These are phyloP conservation scores for Angomonas deanei DNA, from an alignment of 208 protist species.

Conservation along the genomic window DNA sequence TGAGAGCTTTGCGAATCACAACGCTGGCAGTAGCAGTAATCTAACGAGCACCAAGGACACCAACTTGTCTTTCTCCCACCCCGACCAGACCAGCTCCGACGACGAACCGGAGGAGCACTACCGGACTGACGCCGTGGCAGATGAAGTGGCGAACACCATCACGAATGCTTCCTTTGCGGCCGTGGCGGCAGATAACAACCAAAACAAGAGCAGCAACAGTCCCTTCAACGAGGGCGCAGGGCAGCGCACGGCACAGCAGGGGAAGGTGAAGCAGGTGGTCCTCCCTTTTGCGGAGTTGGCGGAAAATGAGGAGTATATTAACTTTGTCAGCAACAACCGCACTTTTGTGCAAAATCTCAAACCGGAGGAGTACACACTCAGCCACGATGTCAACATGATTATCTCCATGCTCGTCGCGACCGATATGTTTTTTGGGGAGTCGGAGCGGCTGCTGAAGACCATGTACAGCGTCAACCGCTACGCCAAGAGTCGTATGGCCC, in stretches of 20 bases:
- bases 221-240: not conserved
- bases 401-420: constrained; percentile 53
- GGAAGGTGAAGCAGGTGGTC: not conserved
- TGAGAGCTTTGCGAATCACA: not conserved
- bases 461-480: constrained; percentile 50
- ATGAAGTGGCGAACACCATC: not conserved
- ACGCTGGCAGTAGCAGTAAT: no score
- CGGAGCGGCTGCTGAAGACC: constrained; percentile 39
- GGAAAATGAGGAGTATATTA: not conserved
- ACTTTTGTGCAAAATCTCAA: not conserved
- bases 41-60: no score
- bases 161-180: not conserved
- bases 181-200: no score
- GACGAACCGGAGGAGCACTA: not conserved
- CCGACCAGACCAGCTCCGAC: no score
- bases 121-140: not conserved
- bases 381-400: constrained; percentile 54
- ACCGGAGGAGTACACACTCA: constrained; percentile 16
- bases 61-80: no score
- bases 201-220: no score
- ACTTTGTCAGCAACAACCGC: not conserved
- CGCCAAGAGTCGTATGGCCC: not conserved
- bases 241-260: not conserved
- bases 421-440: constrained; percentile 51
- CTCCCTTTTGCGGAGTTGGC: not conserved